A percentile compares a stretch with the other conserved stretches of the same genome.
phyloP scores from a whole-genome alignment of 306 rosid genomes.

The Pyrus pyrifolia region DNA sequence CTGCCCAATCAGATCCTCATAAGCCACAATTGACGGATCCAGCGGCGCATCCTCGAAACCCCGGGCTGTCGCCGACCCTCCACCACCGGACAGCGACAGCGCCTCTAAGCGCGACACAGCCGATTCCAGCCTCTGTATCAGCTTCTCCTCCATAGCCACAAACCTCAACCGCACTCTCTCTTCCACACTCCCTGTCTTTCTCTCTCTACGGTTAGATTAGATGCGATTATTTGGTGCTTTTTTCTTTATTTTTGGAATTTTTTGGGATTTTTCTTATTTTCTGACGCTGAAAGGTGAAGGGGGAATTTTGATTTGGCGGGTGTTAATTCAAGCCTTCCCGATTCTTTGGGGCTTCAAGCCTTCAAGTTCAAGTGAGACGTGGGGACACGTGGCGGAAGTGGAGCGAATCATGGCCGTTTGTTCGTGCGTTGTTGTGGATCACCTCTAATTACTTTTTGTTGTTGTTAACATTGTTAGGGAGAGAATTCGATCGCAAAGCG shows the following conservation, averaged over 20 bases:
- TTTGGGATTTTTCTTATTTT: neutral
- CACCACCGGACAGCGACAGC: slow-evolving; percentile 29
- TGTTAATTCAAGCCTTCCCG: slow-evolving; percentile 1
- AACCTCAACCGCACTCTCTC: neutral
- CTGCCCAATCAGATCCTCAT: slow-evolving; percentile 51
- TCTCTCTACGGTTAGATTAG: slow-evolving; percentile 15
- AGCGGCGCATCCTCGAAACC: slow-evolving; percentile 18
- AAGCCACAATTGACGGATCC: slow-evolving; percentile 68
- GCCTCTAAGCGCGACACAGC: slow-evolving; percentile 77
- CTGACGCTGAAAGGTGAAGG: slow-evolving; percentile 27
- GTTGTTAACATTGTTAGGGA: too few species aligned
- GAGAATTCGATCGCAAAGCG: too few species aligned
- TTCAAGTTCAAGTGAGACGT: neutral
- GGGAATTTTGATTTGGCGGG: slow-evolving; percentile 24
- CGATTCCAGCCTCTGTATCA: slow-evolving; percentile 71
- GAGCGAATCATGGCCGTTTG: slow-evolving; percentile 21
- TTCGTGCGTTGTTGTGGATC: neutral
- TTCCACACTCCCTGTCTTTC: neutral
- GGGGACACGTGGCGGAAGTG: slow-evolving; percentile 33
- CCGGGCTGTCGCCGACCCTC: slow-evolving; percentile 12
- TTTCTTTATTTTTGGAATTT: neutral
- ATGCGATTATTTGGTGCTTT: neutral
- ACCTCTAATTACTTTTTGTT: too few species aligned
- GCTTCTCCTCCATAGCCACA: slow-evolving; percentile 61
- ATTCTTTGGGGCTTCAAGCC: neutral